Evolutionary conservation across 495 filamentous ascomycete genomes (phyloP).

Genomic region (Durotheca rogersii): DNA sequence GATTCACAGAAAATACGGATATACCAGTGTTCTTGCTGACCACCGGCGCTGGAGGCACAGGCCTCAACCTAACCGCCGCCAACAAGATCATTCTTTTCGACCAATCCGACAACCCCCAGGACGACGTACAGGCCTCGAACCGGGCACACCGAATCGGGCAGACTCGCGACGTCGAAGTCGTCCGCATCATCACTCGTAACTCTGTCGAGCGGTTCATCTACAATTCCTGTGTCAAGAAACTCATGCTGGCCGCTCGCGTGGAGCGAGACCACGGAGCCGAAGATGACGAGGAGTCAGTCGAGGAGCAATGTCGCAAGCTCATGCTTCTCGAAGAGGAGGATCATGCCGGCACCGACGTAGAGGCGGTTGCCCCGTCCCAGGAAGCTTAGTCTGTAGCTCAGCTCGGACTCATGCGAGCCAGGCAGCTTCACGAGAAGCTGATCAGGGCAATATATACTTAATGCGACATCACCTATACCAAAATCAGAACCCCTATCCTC

Average conservation of each 20-base stretch:
- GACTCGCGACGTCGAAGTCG: constrained; percentile 80
- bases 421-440: neutral
- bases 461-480: neutral
- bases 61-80: constrained; percentile 90
- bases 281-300: constrained; percentile 33
- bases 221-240: constrained; percentile 83
- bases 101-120: constrained; percentile 91
- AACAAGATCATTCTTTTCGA: constrained; percentile 99
- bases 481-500: too few species aligned
- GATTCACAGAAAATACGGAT: constrained; percentile 70
- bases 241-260: constrained; percentile 87
- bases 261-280: constrained; percentile 37
- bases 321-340: constrained; percentile 33
- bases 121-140: constrained; percentile 95
- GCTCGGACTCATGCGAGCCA: neutral
- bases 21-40: constrained; percentile 92
- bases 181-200: constrained; percentile 72
- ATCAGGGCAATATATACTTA: neutral
- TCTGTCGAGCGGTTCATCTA: constrained; percentile 95
- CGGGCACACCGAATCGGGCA: constrained; percentile 94
- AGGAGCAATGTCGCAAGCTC: constrained; percentile 31
- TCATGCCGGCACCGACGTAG: neutral
- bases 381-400: neutral
- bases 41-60: constrained; percentile 90
- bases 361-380: neutral